A percentile compares a stretch with the other conserved stretches of the same genome.
Conservation (phyloP, 768 basidiomycete species). For the Mycena alexandri region DNA sequence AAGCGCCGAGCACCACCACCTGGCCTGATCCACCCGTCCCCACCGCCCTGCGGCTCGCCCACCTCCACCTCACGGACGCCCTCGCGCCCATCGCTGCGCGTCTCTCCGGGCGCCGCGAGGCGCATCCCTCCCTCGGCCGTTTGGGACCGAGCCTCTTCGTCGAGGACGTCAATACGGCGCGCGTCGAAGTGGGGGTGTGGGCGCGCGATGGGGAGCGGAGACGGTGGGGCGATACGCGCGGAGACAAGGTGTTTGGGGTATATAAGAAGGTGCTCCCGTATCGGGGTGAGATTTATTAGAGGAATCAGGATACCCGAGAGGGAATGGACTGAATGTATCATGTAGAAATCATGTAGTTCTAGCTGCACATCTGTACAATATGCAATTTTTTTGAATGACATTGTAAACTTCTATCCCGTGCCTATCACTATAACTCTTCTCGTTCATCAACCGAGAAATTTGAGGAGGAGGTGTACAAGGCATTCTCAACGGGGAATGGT, state of each 20-base stretch:
- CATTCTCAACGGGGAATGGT: too few species aligned
- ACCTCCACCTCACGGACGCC: constrained; percentile 25
- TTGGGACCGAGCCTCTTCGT: constrained; percentile 22
- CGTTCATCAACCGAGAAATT: too few species aligned
- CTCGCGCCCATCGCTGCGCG: constrained; percentile 35
- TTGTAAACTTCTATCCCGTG: too few species aligned
- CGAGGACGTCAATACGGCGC: constrained; percentile 35
- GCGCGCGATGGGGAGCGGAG: constrained; percentile 14
- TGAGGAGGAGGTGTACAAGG: too few species aligned
- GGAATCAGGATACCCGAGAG: too few species aligned
- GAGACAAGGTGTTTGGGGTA: constrained; percentile 36
- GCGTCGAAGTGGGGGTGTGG: constrained; percentile 37
- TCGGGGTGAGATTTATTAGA: constrained; percentile 33
- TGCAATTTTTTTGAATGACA: too few species aligned
- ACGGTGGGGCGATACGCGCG: constrained; percentile 27
- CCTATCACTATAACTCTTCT: too few species aligned
- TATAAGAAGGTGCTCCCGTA: constrained; percentile 35
- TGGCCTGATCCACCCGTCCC: constrained; percentile 25
- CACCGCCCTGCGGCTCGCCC: constrained; percentile 29
- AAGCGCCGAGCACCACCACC: background rate
- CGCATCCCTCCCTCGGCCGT: constrained; percentile 11
- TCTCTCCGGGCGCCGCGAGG: constrained; percentile 21
- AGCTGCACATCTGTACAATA: too few species aligned
- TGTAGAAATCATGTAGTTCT: too few species aligned
- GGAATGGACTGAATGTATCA: too few species aligned